Evolutionary conservation across 805 yeast genomes (phyloP).

Genomic region (Spathaspora gorwiae): DNA sequence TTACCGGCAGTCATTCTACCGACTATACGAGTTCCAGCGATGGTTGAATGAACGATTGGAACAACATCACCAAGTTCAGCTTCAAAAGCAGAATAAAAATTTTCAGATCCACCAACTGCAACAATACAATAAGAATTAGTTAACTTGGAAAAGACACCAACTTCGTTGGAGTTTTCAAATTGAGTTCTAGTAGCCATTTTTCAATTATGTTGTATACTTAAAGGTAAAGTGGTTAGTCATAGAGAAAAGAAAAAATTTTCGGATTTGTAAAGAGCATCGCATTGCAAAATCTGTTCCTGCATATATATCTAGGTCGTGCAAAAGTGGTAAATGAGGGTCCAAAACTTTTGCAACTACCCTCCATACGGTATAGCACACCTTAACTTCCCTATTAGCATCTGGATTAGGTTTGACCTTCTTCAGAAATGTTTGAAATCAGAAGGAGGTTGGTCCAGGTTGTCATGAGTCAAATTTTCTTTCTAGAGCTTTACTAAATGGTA

Average conservation of each 20-base stretch:
- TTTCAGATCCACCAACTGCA: slow-evolving; percentile 91
- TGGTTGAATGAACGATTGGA: slow-evolving; percentile 95
- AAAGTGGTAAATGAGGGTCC: too few relatives aligned
- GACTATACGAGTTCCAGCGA: slow-evolving; percentile 95
- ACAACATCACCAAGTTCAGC: slow-evolving; percentile 95
- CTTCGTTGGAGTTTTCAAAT: slow-evolving; percentile 49
- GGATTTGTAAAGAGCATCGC: background rate
- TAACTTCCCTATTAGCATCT: too few relatives aligned
- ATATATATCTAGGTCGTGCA: background rate
- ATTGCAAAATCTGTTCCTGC: background rate
- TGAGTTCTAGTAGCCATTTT: slow-evolving; percentile 46
- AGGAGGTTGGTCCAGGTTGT: too few relatives aligned
- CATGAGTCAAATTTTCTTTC: too few relatives aligned
- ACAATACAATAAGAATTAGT: slow-evolving; percentile 96
- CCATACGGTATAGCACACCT: too few relatives aligned
- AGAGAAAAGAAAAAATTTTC: background rate
- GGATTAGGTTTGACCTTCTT: too few relatives aligned
- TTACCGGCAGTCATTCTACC: slow-evolving; percentile 99
- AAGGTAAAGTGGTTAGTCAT: background rate
- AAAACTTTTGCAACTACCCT: too few relatives aligned
- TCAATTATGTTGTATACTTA: background rate
- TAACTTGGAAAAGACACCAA: slow-evolving; percentile 90
- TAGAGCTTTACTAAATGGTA: too few relatives aligned
- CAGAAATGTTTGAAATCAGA: too few relatives aligned
- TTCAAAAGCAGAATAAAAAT: slow-evolving; percentile 88